phyloP scores from a whole-genome alignment of 208 protist genomes.

The Crithidia fasciculata region DNA sequence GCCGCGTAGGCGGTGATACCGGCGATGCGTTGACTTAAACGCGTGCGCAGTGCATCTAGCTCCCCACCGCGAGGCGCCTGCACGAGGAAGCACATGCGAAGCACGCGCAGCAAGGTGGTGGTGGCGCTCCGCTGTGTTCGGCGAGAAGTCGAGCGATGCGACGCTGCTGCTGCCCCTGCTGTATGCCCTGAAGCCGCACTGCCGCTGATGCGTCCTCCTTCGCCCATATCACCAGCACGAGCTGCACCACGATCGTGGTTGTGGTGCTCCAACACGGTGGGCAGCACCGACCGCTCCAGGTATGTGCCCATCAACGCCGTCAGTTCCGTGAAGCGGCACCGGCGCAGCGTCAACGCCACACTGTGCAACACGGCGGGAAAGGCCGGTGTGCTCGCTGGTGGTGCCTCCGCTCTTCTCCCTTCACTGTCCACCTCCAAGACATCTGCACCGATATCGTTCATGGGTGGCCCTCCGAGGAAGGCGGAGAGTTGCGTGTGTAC shows the following conservation, averaged over 20 bases:
- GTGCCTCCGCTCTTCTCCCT: not conserved
- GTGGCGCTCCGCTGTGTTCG: not conserved
- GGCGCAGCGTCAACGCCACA: constrained; percentile 44
- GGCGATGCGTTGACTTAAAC: constrained; percentile 59
- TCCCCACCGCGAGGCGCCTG: constrained; percentile 50
- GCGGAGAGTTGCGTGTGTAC: constrained; percentile 27
- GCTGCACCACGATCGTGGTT: not conserved
- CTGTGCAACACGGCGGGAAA: constrained; percentile 46
- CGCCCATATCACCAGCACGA: too few species aligned
- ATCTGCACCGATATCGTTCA: too few species aligned
- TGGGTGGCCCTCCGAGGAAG: constrained; percentile 5
- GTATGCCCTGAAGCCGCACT: too few species aligned
- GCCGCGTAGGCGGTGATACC: constrained; percentile 56
- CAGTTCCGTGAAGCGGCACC: constrained; percentile 51
- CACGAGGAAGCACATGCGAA: constrained; percentile 74
- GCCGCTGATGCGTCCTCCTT: too few species aligned
- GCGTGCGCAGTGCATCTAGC: constrained; percentile 68
- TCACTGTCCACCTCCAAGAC: too few species aligned
- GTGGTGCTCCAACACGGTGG: constrained; percentile 30
- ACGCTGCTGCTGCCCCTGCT: too few species aligned
- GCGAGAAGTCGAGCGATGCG: too few species aligned
- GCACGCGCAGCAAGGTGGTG: constrained; percentile 41
- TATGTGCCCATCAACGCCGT: constrained; percentile 37
- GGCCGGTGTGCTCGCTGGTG: constrained; percentile 11
- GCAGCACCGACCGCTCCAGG: constrained; percentile 43